These are phyloP conservation scores for Alternaria triticina DNA, from an alignment of 2,329 filamentous ascomycete genomes.

Conservation along the genomic window DNA sequence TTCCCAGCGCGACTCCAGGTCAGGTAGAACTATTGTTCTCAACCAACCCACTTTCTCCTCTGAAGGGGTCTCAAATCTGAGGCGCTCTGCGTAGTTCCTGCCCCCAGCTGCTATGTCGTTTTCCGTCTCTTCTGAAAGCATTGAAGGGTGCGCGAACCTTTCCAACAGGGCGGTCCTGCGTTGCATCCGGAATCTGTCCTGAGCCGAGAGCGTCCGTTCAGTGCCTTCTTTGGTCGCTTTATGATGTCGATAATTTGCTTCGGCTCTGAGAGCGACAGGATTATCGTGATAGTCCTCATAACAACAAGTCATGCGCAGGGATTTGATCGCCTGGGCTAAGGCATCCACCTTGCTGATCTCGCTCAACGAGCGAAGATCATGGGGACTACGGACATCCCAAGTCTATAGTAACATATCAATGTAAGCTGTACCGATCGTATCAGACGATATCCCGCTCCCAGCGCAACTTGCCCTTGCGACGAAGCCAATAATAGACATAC, in stretches of 20 bases:
- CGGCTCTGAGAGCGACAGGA: not conserved
- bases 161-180: not conserved
- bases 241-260: not conserved
- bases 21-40: not conserved
- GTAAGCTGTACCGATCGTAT: not conserved
- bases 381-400: not conserved
- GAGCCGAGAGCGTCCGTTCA: not conserved
- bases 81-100: not conserved
- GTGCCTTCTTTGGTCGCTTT: not conserved
- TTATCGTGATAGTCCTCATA: not conserved
- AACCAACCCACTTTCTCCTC: not conserved
- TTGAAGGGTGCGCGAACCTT: not conserved
- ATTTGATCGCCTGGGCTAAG: not conserved
- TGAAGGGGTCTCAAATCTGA: not conserved
- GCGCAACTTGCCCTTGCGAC: not conserved
- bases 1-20: not conserved
- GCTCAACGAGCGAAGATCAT: not conserved
- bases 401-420: not conserved
- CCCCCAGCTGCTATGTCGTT: not conserved
- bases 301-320: not conserved
- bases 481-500: not conserved
- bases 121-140: not conserved
- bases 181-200: not conserved
- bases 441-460: not conserved
- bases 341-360: not conserved